Evolutionary conservation across 192 early-diverging fungal species (phyloP), one percentile per base, ranked within the genome.

Genomic region (Backusella morwellensis): DNA sequence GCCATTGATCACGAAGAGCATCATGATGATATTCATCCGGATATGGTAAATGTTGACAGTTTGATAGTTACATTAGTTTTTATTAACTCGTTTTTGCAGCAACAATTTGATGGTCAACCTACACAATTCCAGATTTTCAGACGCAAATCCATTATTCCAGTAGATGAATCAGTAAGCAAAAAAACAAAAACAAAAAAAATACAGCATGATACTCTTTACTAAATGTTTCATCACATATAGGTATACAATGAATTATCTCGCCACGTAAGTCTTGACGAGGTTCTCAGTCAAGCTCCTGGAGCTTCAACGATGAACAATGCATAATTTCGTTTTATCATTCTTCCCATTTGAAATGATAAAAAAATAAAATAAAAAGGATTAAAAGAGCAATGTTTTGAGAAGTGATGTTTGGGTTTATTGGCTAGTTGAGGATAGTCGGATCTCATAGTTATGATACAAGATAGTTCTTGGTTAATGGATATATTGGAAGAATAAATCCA

Each of bases 61-160:
- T 40, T 44, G 5, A 17, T 4, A 44, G 42, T 0, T 42, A 0
- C 54, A 12, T 21, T 17, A 47, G 47, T 76, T 0, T 14, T 35
- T 74, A 35, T 63, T 68, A 21, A 26, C 44, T 19, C 35, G 26
- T 47, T 72, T 47, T 72, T 68, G 19, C 23, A 85, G 82, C 86
- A 86, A 78, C 79, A 78, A 68, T 89, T 89, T 74, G 88, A 86
- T 26, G 75, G 73, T 6, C 74, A 52, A 14, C 74, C 80, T 5
- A 80, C 81, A 29, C 83, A 83, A 36, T 83, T 75, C 50, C 86
- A 83, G 72, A 81, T 86, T 63, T 90, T 91, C 77, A 83, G 89
- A 50, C 76, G 89, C 71, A 91, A 91, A 80, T 89, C 88, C 3
- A 90, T 89, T 73, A 88, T 91, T 73, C 90, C 90, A n/a, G 86